Conservation (phyloP, 768 basidiomycete genomes). For the Austroboletus eburneus region DNA sequence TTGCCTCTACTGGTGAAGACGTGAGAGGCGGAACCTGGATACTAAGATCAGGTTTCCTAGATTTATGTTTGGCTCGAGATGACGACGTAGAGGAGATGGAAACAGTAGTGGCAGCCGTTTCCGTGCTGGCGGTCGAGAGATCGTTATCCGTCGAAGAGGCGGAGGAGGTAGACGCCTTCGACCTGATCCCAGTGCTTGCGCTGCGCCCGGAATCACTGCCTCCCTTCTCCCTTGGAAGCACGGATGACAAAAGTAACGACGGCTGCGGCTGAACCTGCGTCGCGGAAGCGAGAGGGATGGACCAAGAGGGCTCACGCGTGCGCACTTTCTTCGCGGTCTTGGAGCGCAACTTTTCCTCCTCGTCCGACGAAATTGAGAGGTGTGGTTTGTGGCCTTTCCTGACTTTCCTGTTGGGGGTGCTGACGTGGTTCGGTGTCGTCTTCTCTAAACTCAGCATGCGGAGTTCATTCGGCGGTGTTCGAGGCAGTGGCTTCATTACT, state of each 20-base stretch:
- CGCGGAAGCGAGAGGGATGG: slow-evolving; percentile 22
- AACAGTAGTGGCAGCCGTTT: slow-evolving; percentile 28
- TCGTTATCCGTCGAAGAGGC: slow-evolving; percentile 32
- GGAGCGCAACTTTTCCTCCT: slow-evolving; percentile 65
- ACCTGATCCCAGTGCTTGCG: slow-evolving; percentile 13
- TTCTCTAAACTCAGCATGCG: slow-evolving; percentile 11
- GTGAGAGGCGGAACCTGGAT: slow-evolving; percentile 20
- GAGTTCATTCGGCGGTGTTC: slow-evolving; percentile 24
- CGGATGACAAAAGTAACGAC: slow-evolving; percentile 22
- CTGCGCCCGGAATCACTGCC: slow-evolving; percentile 18
- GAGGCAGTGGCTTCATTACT: slow-evolving; percentile 14
- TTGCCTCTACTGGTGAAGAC: slow-evolving; percentile 18
- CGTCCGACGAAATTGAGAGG: slow-evolving; percentile 64
- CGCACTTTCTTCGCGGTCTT: slow-evolving; percentile 61
- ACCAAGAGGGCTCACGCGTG: slow-evolving; percentile 33
- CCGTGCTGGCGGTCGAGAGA: slow-evolving; percentile 30
- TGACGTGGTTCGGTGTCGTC: slow-evolving; percentile 14
- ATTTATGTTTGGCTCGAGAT: slow-evolving; percentile 16
- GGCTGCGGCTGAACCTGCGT: slow-evolving; percentile 17
- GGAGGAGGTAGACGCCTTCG: slow-evolving; percentile 26
- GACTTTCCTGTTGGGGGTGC: slow-evolving; percentile 17
- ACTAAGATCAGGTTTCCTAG: slow-evolving; percentile 14
- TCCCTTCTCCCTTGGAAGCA: slow-evolving; percentile 9
- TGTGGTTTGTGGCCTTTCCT: slow-evolving; percentile 35
- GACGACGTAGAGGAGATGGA: slow-evolving; percentile 17